Base-by-base conservation (phyloP, 1,284 basidiomycete genomes). In the Melampsora americana region DNA sequence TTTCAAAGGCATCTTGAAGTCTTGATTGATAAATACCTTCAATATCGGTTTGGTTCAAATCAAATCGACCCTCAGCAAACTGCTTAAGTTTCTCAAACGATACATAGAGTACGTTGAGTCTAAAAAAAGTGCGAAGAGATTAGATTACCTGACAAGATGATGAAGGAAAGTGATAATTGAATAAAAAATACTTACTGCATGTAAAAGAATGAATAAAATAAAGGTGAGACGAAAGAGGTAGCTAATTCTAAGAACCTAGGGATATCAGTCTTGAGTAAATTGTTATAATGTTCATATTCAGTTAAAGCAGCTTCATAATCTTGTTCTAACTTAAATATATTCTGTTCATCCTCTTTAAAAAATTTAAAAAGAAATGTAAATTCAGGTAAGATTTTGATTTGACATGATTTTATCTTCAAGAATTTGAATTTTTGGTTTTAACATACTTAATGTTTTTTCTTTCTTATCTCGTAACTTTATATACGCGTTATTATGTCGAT, bases 171-270 rank as follows among this genome's bases (percentile, higher is more conserved):
- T 0, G 66, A 66, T 46, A 44, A 44, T 68, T 35, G 35, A 72
- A 28, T 69, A 67, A 48, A 60, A 30, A 73, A 48, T 59, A 73
- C 75, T 18, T 80, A 94, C 93, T 98, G 94, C 95, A 99, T 98
- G 84, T 97, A 99, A 87, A 93, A 99, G 86, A 95, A 95, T 30
- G 93, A 95, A 82, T 97, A 91, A 87, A 97, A 99, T 18, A 99
- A 86, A 0, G 96, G 96, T 79, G 95, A 91, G 82, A 99, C 92
- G 84, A 98, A 97, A 77, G 90, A 88, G 0, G 92, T 90, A 0
- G 91, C 87, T 80, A 97, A 87, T 39, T 87, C 87, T 85, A 99
- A 89, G 86, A 99, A 98, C 23, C 88, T 87, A 0, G 95, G 95
- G 44, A 99, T 86, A 81, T 99, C 96, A 77, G 88, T 87, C 86